These are phyloP conservation scores for Tephrocybe rancida DNA, from an alignment of 768 basidiomycete genomes.

Conservation along the genomic window DNA sequence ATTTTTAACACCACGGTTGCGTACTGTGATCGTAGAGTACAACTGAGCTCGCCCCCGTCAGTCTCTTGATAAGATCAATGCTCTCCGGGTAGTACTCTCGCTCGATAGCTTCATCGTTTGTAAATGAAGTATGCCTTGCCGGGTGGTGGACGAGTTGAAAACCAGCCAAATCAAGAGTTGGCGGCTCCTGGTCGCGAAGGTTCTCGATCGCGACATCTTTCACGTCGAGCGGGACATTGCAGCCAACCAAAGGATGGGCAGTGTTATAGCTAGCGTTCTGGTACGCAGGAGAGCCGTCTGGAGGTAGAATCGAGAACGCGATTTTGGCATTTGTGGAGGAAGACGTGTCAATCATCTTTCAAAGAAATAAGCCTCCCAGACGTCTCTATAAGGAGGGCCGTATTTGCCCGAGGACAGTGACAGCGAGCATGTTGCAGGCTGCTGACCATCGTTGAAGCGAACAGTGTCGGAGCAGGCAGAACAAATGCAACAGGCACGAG, in stretches of 20 bases:
- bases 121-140: slow-evolving; percentile 48
- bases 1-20: no score
- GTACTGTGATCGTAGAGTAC: slow-evolving; percentile 63
- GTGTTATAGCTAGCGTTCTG: slow-evolving; percentile 34
- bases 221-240: slow-evolving; percentile 18
- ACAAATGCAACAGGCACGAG: no score
- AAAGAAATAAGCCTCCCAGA: no score
- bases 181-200: slow-evolving; percentile 49
- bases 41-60: slow-evolving; percentile 56
- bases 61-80: slow-evolving; percentile 53
- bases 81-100: slow-evolving; percentile 63
- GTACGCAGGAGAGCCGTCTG: slow-evolving; percentile 41
- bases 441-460: no score
- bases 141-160: slow-evolving; percentile 45
- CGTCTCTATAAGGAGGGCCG: no score
- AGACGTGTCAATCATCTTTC: background rate
- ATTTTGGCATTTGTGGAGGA: slow-evolving; percentile 31
- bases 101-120: slow-evolving; percentile 38
- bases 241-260: slow-evolving; percentile 33
- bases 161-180: slow-evolving; percentile 49
- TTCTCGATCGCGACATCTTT: slow-evolving; percentile 45
- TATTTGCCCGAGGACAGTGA: no score
- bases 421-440: no score
- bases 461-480: no score
- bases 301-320: slow-evolving; percentile 38